These are phyloP conservation scores for Starmerella geochares DNA, from an alignment of 805 yeast genomes.

Conservation along the genomic window DNA sequence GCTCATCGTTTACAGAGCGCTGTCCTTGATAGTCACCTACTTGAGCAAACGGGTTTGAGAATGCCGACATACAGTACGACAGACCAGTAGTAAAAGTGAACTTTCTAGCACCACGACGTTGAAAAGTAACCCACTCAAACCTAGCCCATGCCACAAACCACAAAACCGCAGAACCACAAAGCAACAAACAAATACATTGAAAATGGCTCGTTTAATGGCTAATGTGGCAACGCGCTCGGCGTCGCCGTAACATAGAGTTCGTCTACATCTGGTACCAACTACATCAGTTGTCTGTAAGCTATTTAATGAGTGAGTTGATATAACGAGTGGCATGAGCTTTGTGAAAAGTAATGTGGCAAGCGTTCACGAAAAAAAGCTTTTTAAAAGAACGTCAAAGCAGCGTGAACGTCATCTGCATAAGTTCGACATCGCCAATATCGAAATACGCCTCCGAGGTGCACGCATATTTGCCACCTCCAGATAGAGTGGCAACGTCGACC, in stretches of 20 bases:
- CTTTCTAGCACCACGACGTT: background rate
- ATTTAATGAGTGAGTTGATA: background rate
- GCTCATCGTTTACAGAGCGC: conserved; percentile 24
- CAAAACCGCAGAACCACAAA: background rate
- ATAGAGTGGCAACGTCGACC: conserved; percentile 4
- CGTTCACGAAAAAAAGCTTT: background rate
- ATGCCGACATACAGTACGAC: conserved; percentile 11
- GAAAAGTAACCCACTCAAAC: background rate
- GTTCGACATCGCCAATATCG: conserved; percentile 17
- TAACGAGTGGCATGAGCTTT: background rate
- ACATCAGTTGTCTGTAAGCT: too few species aligned
- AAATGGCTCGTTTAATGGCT: background rate
- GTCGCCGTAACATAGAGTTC: too few species aligned
- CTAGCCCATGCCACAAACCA: conserved; percentile 5
- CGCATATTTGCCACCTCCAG: conserved; percentile 11
- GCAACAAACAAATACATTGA: background rate
- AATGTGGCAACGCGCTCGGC: too few species aligned
- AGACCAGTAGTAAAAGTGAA: background rate
- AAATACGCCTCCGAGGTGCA: conserved; percentile 21
- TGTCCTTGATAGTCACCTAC: conserved; percentile 17
- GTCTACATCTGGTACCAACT: too few species aligned
- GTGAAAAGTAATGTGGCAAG: too few species aligned
- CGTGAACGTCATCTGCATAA: conserved; percentile 12
- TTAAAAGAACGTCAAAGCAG: background rate
- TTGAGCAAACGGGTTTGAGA: conserved; percentile 24